phyloP scores from a whole-genome alignment of 768 basidiomycete species.

The Mycena sanguinolenta region DNA sequence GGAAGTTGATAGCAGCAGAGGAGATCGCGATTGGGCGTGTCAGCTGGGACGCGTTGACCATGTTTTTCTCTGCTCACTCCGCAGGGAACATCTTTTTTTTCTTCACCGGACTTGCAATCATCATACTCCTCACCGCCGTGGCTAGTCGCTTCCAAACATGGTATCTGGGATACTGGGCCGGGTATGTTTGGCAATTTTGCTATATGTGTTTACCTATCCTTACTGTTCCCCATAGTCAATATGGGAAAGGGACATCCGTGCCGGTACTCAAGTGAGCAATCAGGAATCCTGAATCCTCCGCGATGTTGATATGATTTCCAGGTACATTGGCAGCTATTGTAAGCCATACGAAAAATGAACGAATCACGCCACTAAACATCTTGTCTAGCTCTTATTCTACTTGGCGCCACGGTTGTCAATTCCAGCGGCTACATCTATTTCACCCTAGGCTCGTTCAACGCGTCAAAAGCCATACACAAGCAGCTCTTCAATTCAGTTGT shows the following conservation, averaged over 20 bases:
- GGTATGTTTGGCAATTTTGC: background rate
- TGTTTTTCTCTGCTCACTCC: slow-evolving; percentile 52
- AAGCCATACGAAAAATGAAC: too few relatives aligned
- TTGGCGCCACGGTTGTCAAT: slow-evolving; percentile 49
- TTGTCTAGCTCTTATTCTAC: slow-evolving; percentile 47
- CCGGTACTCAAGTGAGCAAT: slow-evolving; percentile 51
- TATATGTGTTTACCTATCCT: background rate
- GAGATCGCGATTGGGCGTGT: slow-evolving; percentile 73
- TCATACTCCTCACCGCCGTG: slow-evolving; percentile 43
- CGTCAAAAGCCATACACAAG: slow-evolving; percentile 66
- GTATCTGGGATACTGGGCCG: slow-evolving; percentile 60
- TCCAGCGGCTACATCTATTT: slow-evolving; percentile 52
- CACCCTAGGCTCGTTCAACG: slow-evolving; percentile 63
- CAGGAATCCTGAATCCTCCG: slow-evolving; percentile 21
- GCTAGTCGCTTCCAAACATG: slow-evolving; percentile 51
- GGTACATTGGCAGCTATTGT: slow-evolving; percentile 28
- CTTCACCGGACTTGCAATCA: slow-evolving; percentile 45
- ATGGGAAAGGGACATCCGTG: slow-evolving; percentile 52
- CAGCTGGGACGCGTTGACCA: slow-evolving; percentile 56
- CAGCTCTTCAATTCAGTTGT: slow-evolving; percentile 66
- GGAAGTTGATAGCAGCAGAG: slow-evolving; percentile 73
- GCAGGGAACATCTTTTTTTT: slow-evolving; percentile 49
- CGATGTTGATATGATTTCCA: background rate
- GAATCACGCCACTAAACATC: background rate
- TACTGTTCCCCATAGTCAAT: slow-evolving; percentile 45